Evolutionary conservation across 2,329 filamentous ascomycete genomes (phyloP), one percentile per base, ranked within the genome.

Genomic region (Ophiosphaerella herpotricha): DNA sequence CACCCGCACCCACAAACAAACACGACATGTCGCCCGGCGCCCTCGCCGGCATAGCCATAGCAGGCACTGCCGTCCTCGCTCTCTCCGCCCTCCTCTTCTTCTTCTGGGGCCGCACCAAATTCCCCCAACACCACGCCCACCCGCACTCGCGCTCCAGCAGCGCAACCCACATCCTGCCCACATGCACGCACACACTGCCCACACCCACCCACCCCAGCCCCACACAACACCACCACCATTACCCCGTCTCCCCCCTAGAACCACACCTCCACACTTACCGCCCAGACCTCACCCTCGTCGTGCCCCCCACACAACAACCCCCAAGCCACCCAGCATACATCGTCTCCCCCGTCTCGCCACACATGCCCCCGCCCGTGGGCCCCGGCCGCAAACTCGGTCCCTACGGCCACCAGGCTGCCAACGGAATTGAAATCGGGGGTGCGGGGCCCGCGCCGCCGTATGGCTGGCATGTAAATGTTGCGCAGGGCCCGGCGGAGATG

Each of bases 21-120:
- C 39, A 41, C 26, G 51, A 50, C 3, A 60, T 78, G 7, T 63
- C 67, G 13, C 52, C 57, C 6, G 75, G 74, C 23, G 71, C 74
- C 2, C 76, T 78, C 21, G 75, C 68, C 1, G 77, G 75, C 1
- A 77, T 89, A 70, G 87, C 81, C 75, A 77, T 85, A 36, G 85
- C 83, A 35, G 85, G 81, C 4, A 40, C 67, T 5, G 39, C 48
- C 18, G 54, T 61, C 7, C 12, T 67, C 2, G 34, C 63, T 12
- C 54, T 67, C 0, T 61, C 48, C 3, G 62, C 57, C 7, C 48
- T 63, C 0, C 54, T 67, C 6, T 60, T 67, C 57, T 68, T 66
- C 55, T 67, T 62, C 52, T 64, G 67, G 47, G 60, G 64, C 40
- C 54, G 63, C 16, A 53, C 57, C 24, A 57, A 57, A 12, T 52